phyloP scores from a whole-genome alignment of 257 asterid species.

The Linderniella brevidens region DNA sequence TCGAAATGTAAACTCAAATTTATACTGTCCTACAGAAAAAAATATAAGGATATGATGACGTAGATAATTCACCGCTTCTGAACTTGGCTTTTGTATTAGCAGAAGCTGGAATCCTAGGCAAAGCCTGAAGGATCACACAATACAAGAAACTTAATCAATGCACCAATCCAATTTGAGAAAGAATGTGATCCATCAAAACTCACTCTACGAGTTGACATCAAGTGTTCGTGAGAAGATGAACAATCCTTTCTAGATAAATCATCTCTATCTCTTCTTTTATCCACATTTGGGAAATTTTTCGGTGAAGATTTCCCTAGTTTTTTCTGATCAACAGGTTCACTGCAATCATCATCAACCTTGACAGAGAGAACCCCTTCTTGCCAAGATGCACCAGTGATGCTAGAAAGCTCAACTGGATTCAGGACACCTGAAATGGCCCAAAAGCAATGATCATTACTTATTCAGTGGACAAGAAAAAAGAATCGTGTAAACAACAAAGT shows the following conservation, averaged over 20 bases:
- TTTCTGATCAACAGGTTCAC: conserved; percentile 11
- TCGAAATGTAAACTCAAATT: background rate
- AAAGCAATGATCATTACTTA: conserved; percentile 5
- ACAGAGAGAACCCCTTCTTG: conserved; percentile 24
- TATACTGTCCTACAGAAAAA: background rate
- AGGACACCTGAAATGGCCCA: conserved; percentile 46
- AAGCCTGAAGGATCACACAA: conserved; percentile 21
- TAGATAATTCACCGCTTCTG: conserved; percentile 27
- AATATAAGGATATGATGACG: conserved; percentile 68
- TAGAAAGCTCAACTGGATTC: conserved; percentile 73
- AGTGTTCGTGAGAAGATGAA: conserved; percentile 21
- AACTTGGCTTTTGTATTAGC: conserved; percentile 24
- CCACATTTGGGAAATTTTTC: no score
- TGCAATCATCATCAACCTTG: conserved; percentile 26
- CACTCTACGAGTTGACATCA: conserved; percentile 23
- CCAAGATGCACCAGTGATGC: conserved; percentile 46
- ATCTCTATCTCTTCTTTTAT: no score
- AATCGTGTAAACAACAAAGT: background rate
- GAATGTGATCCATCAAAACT: conserved; percentile 14
- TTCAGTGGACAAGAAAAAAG: conserved; percentile 2
- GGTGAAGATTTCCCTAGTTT: conserved; percentile 9
- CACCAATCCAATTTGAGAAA: background rate
- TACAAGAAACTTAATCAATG: conserved; percentile 1
- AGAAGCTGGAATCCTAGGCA: conserved; percentile 21
- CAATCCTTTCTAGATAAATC: no score